These are phyloP conservation scores for Hermanozyma aechmeae DNA, from an alignment of 805 yeast genomes.

Conservation along the genomic window DNA sequence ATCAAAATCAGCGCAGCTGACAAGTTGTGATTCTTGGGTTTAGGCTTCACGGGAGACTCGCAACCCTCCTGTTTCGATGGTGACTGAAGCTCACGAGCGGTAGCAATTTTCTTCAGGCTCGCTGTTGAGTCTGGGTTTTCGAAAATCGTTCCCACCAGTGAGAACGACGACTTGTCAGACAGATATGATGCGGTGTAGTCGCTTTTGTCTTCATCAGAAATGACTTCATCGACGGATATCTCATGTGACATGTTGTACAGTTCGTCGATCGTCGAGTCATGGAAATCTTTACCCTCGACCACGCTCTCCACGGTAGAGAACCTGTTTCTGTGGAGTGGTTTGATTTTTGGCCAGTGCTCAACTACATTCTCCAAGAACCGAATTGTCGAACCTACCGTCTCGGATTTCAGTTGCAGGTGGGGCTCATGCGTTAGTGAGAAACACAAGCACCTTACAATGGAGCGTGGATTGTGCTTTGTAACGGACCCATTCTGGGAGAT, in stretches of 20 bases:
- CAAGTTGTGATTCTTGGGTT: no score
- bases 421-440: slow-evolving; percentile 49
- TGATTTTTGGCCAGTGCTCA: slow-evolving; percentile 37
- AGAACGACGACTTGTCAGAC: no score
- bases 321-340: slow-evolving; percentile 4
- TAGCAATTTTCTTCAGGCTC: no score
- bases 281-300: slow-evolving; percentile 8
- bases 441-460: slow-evolving; percentile 39
- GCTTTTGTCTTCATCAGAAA: no score
- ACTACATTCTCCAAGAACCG: slow-evolving; percentile 46
- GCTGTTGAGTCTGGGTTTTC: no score
- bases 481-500: no score
- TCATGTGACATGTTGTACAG: slow-evolving; percentile 26
- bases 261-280: slow-evolving; percentile 11
- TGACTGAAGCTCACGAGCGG: no score
- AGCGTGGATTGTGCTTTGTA: slow-evolving; percentile 15
- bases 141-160: no score
- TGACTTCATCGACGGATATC: slow-evolving; percentile 20
- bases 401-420: slow-evolving; percentile 29
- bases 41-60: no score
- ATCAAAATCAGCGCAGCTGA: no score
- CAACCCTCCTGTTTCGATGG: no score
- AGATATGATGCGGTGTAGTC: no score
- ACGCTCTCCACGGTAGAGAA: slow-evolving; percentile 9
- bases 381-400: slow-evolving; percentile 40